These are phyloP conservation scores for Ceratobasidium sp. DNA, from an alignment of 1,284 basidiomycete genomes.

Conservation along the genomic window DNA sequence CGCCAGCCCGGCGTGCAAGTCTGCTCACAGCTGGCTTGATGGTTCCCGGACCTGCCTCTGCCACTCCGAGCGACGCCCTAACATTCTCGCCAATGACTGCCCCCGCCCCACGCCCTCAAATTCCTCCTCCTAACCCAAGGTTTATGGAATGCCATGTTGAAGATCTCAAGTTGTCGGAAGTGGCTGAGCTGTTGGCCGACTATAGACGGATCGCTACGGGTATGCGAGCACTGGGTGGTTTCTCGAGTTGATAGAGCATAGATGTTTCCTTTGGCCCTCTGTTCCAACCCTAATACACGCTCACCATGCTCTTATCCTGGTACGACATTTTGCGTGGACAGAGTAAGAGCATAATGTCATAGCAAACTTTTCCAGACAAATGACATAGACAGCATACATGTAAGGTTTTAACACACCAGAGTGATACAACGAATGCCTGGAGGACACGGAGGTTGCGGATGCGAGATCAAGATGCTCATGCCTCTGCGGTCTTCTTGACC, in stretches of 20 bases:
- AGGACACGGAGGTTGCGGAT: not conserved
- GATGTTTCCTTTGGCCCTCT: not conserved
- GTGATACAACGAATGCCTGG: constrained; percentile 24
- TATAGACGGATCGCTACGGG: constrained; percentile 69
- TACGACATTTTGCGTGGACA: not conserved
- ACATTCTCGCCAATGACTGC: constrained; percentile 16
- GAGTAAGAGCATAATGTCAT: constrained; percentile 35
- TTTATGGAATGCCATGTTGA: constrained; percentile 73
- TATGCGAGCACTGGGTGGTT: constrained; percentile 53
- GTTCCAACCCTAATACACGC: constrained; percentile 1
- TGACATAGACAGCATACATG: constrained; percentile 37
- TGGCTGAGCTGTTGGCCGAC: constrained; percentile 73
- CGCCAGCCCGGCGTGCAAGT: constrained; percentile 57
- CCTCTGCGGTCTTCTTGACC: constrained; percentile 47
- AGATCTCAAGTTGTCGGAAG: constrained; percentile 76
- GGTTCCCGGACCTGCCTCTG: constrained; percentile 45
- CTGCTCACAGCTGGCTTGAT: constrained; percentile 54
- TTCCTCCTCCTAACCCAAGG: constrained; percentile 65
- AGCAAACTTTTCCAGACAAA: constrained; percentile 34
- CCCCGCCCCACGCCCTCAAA: constrained; percentile 33
- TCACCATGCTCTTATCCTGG: not conserved
- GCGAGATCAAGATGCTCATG: constrained; percentile 2
- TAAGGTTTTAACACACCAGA: constrained; percentile 38
- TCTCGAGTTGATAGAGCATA: constrained; percentile 40
- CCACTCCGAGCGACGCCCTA: constrained; percentile 44